Percentiles rank a stretch among this genome's conserved stretches.
Conservation (phyloP, 345 rosid species). For the Aurinia saxatilis region DNA sequence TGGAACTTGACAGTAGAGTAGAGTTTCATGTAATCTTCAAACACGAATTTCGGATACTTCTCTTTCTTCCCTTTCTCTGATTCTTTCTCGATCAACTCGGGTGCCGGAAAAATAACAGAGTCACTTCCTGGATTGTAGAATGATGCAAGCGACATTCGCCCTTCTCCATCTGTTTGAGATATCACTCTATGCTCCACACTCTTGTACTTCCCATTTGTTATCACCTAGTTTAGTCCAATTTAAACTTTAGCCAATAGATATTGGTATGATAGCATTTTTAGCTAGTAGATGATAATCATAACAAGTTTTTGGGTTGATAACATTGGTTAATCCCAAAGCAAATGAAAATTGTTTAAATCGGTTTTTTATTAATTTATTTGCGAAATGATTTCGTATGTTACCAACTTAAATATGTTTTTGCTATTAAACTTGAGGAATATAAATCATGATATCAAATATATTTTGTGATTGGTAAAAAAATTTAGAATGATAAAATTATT, state of each 20-base stretch:
- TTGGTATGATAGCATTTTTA: neutral
- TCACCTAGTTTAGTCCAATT: constrained; percentile 44
- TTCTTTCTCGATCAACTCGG: constrained; percentile 49
- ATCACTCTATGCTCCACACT: constrained; percentile 84
- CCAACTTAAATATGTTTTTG: too few species aligned
- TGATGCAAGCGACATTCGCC: constrained; percentile 83
- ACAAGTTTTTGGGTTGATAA: too few species aligned
- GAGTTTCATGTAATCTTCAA: constrained; percentile 86
- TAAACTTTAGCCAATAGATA: neutral
- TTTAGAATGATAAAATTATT: too few species aligned
- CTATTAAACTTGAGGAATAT: too few species aligned
- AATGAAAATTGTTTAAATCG: too few species aligned
- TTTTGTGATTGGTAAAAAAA: too few species aligned
- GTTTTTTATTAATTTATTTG: too few species aligned
- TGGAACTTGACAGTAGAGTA: constrained; percentile 71
- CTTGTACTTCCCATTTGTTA: constrained; percentile 89
- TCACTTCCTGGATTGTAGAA: constrained; percentile 92
- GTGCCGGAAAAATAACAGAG: constrained; percentile 78
- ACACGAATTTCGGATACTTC: constrained; percentile 70
- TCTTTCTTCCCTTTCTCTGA: constrained; percentile 33
- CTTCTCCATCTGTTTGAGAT: constrained; percentile 61
- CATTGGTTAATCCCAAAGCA: too few species aligned
- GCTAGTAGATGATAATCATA: too few species aligned
- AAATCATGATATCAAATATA: too few species aligned
- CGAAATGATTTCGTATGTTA: too few species aligned